A percentile compares a stretch with the other conserved stretches of the same genome.
Conservation (phyloP, 75 land plant genomes). For the Isoetes taiwanensis region DNA sequence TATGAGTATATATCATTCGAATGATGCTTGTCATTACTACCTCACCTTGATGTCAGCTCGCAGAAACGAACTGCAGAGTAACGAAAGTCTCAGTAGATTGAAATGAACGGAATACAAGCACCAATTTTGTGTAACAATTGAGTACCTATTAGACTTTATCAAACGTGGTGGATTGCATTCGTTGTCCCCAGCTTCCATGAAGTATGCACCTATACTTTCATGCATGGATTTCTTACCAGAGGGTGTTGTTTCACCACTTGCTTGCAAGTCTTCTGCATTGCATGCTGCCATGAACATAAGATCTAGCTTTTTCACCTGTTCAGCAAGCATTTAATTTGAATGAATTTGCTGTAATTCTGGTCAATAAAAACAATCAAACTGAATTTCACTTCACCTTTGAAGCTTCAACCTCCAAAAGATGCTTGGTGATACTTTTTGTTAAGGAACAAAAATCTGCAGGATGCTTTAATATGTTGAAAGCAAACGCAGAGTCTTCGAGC, state of each 20-base stretch:
- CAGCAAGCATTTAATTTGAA: background rate
- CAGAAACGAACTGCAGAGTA: constrained; percentile 59
- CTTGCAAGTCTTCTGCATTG: constrained; percentile 8
- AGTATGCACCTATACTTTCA: constrained; percentile 40
- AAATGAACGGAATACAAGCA: background rate
- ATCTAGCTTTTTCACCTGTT: constrained; percentile 65
- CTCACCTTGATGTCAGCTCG: constrained; percentile 94
- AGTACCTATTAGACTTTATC: constrained; percentile 25
- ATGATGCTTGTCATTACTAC: no score
- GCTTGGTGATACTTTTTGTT: constrained; percentile 35
- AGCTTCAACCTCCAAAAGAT: constrained; percentile 50
- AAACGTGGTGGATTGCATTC: constrained; percentile 26
- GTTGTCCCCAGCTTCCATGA: constrained; percentile 20
- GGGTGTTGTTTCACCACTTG: constrained; percentile 19
- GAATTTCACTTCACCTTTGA: constrained; percentile 38
- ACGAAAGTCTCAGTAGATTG: background rate
- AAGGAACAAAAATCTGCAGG: constrained; percentile 64
- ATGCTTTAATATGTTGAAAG: constrained; percentile 37
- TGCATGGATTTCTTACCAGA: constrained; percentile 52
- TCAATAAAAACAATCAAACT: background rate
- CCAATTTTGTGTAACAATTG: background rate
- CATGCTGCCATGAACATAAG: constrained; percentile 62
- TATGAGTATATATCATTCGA: no score
- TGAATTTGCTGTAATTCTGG: background rate
- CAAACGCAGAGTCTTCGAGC: constrained; percentile 64